Base-by-base conservation (phyloP, 2,329 filamentous ascomycete species). In the Periconia macrospinosa region DNA sequence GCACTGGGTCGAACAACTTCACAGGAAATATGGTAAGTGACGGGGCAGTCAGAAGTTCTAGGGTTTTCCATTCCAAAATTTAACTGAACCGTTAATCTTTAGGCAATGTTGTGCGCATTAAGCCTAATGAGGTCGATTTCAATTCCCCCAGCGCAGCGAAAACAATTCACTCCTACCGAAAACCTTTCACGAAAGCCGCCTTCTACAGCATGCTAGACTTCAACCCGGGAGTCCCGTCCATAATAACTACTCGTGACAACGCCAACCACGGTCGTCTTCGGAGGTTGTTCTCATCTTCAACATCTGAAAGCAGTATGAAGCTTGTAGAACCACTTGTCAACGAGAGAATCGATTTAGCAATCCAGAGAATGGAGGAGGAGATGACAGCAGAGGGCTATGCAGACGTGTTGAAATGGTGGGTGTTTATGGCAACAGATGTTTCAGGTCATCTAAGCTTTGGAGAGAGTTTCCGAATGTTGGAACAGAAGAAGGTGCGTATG, bases 401-500 rank as follows among this genome's bases (percentile, higher is more conserved):
- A 0, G 81, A 86, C 54, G 66, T 84, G 0, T 74, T 76, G 53
- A 83, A 83, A 52, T 85, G 82, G 82, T 81, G 75, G 70, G 63
- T 78, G 6, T 83, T 82, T 49, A 77, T 83, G 74, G 68, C 81
- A 0, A 82, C 81, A 0, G 83, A 86, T 59, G 67, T 83, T 1
- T 81, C 84, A 47, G 80, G 77, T 0, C 75, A 83, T 47, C 64
- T 86, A 6, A 77, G 71, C 1, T 85, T 86, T 63, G 82, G 83
- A 0, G 76, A 83, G n/a, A 80, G 80, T 0, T 84, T 85, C 53
- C 66, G 69, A 0, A 79, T 80, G 70, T 63, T 86, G 3, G 81
- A 85, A 50, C 63, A 65, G 3, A 80, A 80, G 15, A 65, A 79
- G 68, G 81, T 82, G 60, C 54, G 68, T 30, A 27, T n/a, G n/a